Evolutionary conservation across 1,139 yeast genomes (phyloP), one percentile per base, ranked within the genome.

Genomic region (Meyerozyma athensensis): DNA sequence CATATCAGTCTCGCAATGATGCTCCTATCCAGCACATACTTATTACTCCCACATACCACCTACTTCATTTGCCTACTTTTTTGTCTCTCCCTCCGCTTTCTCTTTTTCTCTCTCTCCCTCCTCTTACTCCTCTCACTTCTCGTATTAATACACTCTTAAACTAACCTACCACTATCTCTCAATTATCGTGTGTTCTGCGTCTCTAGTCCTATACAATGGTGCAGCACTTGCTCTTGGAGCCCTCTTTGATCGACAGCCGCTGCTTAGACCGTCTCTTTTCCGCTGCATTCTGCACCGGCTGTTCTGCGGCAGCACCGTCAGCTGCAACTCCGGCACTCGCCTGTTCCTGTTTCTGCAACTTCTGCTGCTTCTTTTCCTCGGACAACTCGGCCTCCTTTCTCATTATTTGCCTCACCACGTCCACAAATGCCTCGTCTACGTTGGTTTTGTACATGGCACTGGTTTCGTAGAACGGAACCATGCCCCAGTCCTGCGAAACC

Each of bases 381-480:
- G 63, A 63, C 21, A 62, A 59, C 26, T 68, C 71, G 8, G 79
- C 78, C 56, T 84, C 94, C 49, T 80, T 81, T 53, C 89, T 72
- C 72, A 83, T 83, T 43, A 90, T 87, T 50, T 85, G 94, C 59
- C 96, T 74, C 6, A 92, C 97, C 36, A 92, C 82, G 49, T 86
- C 94, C 46, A 86, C 71, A 55, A 92, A 92, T 2, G 96, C 95
- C 51, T 84, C 92, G 52, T 85, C 95, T 35, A 90, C 95, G 55
- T 92, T 90, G 41, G 89, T 81, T 58, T 86, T 85, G 49, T 85
- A 78, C 74, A 89, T 84, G 30, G 98, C 97, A 47, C 95, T 83
- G 5, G 97, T 86, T 65, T 92, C 97, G 60, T 86, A 86, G 58
- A 90, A 92, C 14, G 96, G 90, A 6, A 84, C 92, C 54, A 81